Percentiles rank a stretch among this genome's conserved stretches.
These are phyloP conservation scores for Silene coronaria DNA, from an alignment of 179 eudicot species.

Conservation along the genomic window DNA sequence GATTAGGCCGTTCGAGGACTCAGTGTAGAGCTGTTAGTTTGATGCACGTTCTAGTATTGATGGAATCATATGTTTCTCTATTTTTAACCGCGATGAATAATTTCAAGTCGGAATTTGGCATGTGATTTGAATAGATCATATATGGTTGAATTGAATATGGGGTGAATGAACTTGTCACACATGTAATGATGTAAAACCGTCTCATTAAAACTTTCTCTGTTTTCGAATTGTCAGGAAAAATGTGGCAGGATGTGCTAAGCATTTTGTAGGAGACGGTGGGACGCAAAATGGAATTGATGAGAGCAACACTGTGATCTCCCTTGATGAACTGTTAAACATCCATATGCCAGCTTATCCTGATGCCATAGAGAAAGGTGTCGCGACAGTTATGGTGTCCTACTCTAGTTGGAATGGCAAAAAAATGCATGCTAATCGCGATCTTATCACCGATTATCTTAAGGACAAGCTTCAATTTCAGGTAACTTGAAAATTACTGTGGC, in stretches of 20 bases:
- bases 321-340: conserved; percentile 28
- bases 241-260: conserved; percentile 55
- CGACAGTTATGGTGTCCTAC: conserved; percentile 50
- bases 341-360: conserved; percentile 52
- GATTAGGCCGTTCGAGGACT: background rate
- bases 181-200: background rate
- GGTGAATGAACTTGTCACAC: background rate
- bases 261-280: conserved; percentile 53
- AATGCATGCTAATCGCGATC: conserved; percentile 51
- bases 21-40: background rate
- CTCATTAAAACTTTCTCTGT: background rate
- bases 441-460: conserved; percentile 44
- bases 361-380: conserved; percentile 43
- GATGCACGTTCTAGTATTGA: conserved; percentile 23
- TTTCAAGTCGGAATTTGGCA: no score
- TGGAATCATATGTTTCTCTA: background rate
- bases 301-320: conserved; percentile 38
- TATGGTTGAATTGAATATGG: no score
- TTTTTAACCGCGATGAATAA: no score
- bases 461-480: conserved; percentile 39
- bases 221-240: conserved; percentile 25
- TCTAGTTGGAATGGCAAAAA: conserved; percentile 48
- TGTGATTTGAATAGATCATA: no score
- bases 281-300: conserved; percentile 40
- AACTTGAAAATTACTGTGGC: background rate